Evolutionary conservation across 345 rosid species (phyloP).

Genomic region (Camelina sativa): DNA sequence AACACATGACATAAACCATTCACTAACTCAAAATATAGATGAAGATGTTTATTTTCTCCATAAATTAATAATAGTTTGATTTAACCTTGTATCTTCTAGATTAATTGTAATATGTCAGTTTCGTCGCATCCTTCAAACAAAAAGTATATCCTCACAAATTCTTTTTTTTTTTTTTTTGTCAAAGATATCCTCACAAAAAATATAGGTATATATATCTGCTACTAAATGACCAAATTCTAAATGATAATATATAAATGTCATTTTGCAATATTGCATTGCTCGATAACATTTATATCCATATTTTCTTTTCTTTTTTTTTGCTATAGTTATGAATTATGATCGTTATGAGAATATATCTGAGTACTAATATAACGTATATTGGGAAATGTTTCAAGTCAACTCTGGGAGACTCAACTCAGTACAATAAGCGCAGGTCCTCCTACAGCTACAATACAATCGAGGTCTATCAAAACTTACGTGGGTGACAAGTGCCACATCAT

Average conservation of each 20-base stretch:
- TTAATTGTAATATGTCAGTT: neutral
- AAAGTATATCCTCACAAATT: neutral
- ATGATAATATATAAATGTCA: neutral
- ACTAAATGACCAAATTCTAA: neutral
- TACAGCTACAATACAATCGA: no score
- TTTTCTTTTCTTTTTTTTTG: no score
- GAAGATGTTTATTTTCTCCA: neutral
- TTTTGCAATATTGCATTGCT: no score
- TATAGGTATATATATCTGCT: no score
- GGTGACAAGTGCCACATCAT: slow-evolving; percentile 26
- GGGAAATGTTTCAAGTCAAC: slow-evolving; percentile 13
- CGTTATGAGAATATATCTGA: no score
- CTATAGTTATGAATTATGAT: no score
- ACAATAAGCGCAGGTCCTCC: slow-evolving; percentile 19
- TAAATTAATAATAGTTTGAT: neutral
- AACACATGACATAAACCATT: neutral
- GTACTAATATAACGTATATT: neutral
- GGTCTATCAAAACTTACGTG: slow-evolving; percentile 19
- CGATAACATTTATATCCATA: no score
- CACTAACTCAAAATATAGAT: neutral
- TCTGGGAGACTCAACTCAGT: slow-evolving; percentile 10
- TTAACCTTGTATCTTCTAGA: neutral
- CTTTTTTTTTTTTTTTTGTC: no score
- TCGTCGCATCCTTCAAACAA: neutral
- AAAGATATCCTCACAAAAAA: no score